A percentile compares a stretch with the other conserved stretches of the same genome.
Conservation (phyloP, 192 early-diverging fungal species). For the Lunasporangiospora selenospora region DNA sequence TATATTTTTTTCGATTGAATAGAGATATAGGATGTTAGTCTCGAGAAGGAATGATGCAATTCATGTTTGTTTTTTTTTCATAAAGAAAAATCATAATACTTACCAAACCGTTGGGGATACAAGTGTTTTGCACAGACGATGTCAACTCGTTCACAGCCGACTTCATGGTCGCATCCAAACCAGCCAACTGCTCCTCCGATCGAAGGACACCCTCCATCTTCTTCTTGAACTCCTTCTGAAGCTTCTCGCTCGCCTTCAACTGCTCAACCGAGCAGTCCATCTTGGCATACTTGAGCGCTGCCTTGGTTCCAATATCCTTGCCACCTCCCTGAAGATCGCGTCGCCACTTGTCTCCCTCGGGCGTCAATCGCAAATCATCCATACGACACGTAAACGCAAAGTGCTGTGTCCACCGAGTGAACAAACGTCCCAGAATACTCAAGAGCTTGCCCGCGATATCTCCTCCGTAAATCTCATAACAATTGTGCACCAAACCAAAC, state of each 20-base stretch:
- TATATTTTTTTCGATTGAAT: not conserved
- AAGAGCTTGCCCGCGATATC: conserved; percentile 89
- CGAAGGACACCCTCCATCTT: conserved; percentile 90
- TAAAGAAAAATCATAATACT: conserved; percentile 8
- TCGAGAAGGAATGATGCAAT: not conserved
- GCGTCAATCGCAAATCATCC: conserved; percentile 94
- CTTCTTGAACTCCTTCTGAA: conserved; percentile 64
- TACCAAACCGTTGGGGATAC: conserved; percentile 75
- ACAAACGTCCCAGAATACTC: conserved; percentile 88
- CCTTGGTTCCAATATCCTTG: conserved; percentile 70
- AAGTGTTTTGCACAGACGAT: conserved; percentile 74
- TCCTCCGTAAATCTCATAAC: conserved; percentile 95
- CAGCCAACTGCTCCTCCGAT: conserved; percentile 83
- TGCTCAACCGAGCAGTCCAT: conserved; percentile 49
- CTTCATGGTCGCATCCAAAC: conserved; percentile 90
- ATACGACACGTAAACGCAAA: conserved; percentile 97
- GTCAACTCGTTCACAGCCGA: conserved; percentile 83
- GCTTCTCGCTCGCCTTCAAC: conserved; percentile 23
- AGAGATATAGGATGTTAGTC: not conserved
- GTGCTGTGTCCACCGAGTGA: conserved; percentile 88
- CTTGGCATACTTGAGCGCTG: conserved; percentile 77
- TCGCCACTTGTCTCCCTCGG: conserved; percentile 79
- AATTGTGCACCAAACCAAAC: conserved; percentile 93
- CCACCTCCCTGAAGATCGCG: conserved; percentile 72
- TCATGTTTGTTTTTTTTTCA: not conserved